phyloP scores from a whole-genome alignment of 202 grass and related monocot species.

The Setaria italica region DNA sequence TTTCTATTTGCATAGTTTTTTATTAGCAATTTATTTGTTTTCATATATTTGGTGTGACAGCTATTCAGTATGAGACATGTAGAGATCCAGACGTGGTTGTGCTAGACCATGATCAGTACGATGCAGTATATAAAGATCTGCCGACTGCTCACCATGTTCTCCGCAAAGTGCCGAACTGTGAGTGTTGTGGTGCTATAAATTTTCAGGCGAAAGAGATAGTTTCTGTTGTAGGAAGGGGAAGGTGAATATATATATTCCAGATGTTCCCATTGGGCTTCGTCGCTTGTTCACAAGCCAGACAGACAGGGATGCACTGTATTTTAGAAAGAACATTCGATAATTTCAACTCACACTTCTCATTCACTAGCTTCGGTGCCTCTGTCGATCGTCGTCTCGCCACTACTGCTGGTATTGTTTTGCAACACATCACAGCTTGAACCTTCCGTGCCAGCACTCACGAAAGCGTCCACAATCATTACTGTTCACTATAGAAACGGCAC shows the following conservation, averaged over 20 bases:
- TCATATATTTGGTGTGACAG: too few relatives aligned
- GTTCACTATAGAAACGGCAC: background rate
- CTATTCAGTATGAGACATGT: too few relatives aligned
- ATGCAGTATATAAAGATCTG: too few relatives aligned
- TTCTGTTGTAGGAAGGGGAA: background rate
- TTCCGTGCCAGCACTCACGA: too few relatives aligned
- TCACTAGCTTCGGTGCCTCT: background rate
- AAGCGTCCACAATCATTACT: too few relatives aligned
- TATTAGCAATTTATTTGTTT: too few relatives aligned
- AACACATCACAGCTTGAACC: too few relatives aligned
- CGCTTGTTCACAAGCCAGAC: background rate
- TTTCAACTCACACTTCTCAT: background rate
- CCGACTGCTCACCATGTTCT: too few relatives aligned
- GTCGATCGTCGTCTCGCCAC: background rate
- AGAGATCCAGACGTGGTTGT: background rate
- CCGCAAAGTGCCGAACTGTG: too few relatives aligned
- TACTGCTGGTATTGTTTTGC: too few relatives aligned
- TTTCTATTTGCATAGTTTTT: too few relatives aligned
- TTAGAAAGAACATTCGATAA: background rate
- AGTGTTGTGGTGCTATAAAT: background rate
- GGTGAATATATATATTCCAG: background rate
- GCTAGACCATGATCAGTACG: too few relatives aligned
- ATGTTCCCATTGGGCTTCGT: background rate
- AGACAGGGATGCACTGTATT: background rate
- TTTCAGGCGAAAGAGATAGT: background rate